Conservation (phyloP, 73 alveolate genomes). For the Loxodes magnus region DNA sequence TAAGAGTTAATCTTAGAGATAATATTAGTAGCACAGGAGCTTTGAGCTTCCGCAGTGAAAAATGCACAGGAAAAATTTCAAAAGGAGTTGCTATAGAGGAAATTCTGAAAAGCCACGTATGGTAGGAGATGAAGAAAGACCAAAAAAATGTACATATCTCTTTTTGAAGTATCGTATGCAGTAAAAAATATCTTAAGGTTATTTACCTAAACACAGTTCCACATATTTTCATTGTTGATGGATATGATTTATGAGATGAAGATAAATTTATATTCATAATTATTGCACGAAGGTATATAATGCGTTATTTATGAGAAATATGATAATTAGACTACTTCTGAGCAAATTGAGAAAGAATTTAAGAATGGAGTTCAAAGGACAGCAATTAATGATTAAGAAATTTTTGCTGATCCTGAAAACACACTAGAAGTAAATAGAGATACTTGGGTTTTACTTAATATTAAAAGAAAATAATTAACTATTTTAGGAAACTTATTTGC, state of each 20-base stretch:
- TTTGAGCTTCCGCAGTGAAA: conserved; percentile 36
- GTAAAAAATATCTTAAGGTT: conserved; percentile 63
- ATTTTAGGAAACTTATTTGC: conserved; percentile 92
- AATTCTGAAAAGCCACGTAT: conserved; percentile 41
- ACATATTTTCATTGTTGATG: conserved; percentile 61
- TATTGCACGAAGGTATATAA: no score
- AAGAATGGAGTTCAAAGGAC: no score
- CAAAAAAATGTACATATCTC: conserved; percentile 61
- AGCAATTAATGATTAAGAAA: no score
- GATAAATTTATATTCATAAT: no score
- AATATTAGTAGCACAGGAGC: conserved; percentile 38
- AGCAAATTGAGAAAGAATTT: no score
- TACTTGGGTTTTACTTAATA: conserved; percentile 73
- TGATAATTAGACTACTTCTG: no score
- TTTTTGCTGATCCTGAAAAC: no score
- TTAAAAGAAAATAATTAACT: conserved; percentile 58
- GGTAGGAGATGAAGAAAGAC: no score
- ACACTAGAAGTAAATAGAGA: conserved; percentile 72
- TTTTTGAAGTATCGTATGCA: conserved; percentile 45
- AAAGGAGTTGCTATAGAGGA: conserved; percentile 72
- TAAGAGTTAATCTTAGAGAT: no score
- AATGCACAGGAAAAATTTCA: conserved; percentile 72
- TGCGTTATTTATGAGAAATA: no score
- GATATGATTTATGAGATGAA: conserved; percentile 95
- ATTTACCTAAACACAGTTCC: conserved; percentile 56